phyloP scores from a whole-genome alignment of 2,329 filamentous ascomycete species.

The Dothiorella sarmentorum region DNA sequence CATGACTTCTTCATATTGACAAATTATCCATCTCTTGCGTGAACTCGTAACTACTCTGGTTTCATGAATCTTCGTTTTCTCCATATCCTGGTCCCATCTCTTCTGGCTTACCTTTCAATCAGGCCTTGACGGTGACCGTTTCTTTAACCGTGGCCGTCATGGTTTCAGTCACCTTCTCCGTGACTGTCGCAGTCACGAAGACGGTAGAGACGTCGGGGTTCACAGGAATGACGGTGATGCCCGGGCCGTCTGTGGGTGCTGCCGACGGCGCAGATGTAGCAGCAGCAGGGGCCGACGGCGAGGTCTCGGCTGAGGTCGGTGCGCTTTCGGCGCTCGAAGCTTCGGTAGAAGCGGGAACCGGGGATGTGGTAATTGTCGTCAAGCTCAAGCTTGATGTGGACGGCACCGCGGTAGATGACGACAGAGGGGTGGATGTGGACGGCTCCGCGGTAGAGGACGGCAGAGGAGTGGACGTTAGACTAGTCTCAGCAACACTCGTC shows the following conservation, averaged over 20 bases:
- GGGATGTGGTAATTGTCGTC: neutral
- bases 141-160: constrained; percentile 3
- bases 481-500: neutral
- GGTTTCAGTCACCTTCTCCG: constrained; percentile 26
- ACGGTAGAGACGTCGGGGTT: constrained; percentile 23
- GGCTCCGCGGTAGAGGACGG: neutral
- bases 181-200: constrained; percentile 31
- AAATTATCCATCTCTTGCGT: constrained; percentile 12
- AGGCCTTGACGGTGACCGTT: constrained; percentile 1
- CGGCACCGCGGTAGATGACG: neutral
- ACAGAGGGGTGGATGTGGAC: neutral
- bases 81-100: neutral
- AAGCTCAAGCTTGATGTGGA: neutral
- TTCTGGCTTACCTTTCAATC: neutral
- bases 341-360: neutral
- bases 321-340: neutral
- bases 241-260: neutral
- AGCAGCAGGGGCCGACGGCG: neutral
- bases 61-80: neutral
- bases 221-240: constrained; percentile 19
- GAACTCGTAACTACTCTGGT: constrained; percentile 5
- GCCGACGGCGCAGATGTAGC: neutral
- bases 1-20: constrained; percentile 1
- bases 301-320: neutral
- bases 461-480: neutral